Conservation (phyloP, 495 filamentous ascomycete species). For the Jackrogersella minutella region DNA sequence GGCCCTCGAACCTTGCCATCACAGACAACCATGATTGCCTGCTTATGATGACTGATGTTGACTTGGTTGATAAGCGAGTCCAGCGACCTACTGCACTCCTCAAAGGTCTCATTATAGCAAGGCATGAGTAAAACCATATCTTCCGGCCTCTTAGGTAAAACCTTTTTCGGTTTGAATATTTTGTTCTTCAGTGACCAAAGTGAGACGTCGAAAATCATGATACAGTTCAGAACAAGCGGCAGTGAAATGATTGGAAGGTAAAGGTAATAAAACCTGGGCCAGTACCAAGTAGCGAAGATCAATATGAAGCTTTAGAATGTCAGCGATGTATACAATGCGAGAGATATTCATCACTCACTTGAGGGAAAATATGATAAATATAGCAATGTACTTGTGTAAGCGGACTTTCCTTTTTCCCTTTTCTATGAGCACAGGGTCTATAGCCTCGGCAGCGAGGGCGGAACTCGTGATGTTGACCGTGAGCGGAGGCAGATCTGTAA, state of each 20-base stretch:
- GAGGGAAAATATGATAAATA: slow-evolving; percentile 19
- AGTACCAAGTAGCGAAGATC: slow-evolving; percentile 43
- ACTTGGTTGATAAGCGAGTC: slow-evolving; percentile 45
- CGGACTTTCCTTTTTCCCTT: slow-evolving; percentile 35
- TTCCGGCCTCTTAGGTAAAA: slow-evolving; percentile 35
- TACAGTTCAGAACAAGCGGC: slow-evolving; percentile 38
- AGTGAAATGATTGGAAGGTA: slow-evolving; percentile 41
- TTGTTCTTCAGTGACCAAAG: slow-evolving; percentile 26
- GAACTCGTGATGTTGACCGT: slow-evolving; percentile 29
- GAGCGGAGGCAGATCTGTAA: slow-evolving; percentile 21
- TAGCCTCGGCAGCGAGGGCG: slow-evolving; percentile 30
- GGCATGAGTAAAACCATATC: slow-evolving; percentile 45
- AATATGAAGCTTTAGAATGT: slow-evolving; percentile 29
- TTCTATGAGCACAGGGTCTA: slow-evolving; percentile 24
- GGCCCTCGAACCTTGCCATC: slow-evolving; percentile 81
- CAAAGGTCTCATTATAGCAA: slow-evolving; percentile 47
- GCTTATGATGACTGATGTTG: slow-evolving; percentile 56
- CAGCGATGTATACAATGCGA: not conserved
- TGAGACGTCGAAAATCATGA: slow-evolving; percentile 37
- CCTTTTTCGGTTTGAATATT: slow-evolving; percentile 28
- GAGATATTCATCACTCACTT: slow-evolving; percentile 25
- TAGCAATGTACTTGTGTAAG: slow-evolving; percentile 29
- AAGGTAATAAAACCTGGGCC: slow-evolving; percentile 37
- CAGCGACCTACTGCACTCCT: slow-evolving; percentile 40
- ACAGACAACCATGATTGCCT: slow-evolving; percentile 75